Conservation (phyloP, 2,329 filamentous ascomycete species). For the Acrocalymma vagum region DNA sequence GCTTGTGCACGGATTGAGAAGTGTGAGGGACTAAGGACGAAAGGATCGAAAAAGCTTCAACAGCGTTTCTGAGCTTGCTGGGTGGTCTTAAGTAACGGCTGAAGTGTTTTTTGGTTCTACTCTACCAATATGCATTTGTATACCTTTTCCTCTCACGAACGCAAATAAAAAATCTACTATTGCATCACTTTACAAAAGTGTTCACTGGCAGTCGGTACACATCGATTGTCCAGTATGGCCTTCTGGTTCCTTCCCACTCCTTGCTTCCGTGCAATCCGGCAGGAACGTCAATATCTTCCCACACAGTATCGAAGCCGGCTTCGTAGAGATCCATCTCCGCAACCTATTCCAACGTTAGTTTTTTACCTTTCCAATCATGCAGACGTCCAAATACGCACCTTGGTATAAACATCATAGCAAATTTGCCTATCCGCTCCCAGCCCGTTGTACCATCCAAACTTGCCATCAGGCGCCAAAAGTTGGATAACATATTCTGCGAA, state of each 20-base stretch:
- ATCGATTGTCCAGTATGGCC: constrained; percentile 49
- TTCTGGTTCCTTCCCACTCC: constrained; percentile 44
- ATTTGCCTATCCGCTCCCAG: constrained; percentile 48
- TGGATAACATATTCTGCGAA: constrained; percentile 47
- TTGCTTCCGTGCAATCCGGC: constrained; percentile 42
- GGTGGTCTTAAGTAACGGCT: no score
- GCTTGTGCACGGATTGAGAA: no score
- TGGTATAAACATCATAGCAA: constrained; percentile 51
- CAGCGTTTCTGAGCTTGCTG: no score
- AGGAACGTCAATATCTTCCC: constrained; percentile 47
- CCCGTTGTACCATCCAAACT: constrained; percentile 50
- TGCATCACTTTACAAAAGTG: constrained; percentile 42
- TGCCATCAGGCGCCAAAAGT: constrained; percentile 40
- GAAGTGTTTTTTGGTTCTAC: neutral
- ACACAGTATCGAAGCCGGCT: constrained; percentile 45
- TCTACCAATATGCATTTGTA: neutral
- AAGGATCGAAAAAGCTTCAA: no score
- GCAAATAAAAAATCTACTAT: neutral
- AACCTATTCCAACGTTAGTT: constrained; percentile 27
- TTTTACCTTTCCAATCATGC: neutral
- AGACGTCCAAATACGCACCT: constrained; percentile 29
- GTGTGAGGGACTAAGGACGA: no score
- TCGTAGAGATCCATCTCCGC: constrained; percentile 47
- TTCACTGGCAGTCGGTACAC: constrained; percentile 45
- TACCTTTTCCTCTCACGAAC: no score